phyloP scores from a whole-genome alignment of 148 eudicot genomes.

The Tetragonia tetragonoides region DNA sequence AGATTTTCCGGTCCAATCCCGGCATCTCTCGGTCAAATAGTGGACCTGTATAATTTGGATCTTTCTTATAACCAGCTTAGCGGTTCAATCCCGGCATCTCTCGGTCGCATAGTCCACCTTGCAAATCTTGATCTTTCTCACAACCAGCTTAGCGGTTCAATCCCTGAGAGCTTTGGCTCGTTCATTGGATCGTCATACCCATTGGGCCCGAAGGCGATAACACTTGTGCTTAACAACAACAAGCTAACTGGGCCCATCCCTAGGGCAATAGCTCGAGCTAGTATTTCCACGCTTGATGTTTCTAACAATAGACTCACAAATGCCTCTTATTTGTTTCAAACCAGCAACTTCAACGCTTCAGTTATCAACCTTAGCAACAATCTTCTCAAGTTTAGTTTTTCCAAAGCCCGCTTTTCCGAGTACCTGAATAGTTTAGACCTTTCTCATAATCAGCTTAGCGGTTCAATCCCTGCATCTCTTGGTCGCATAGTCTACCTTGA shows the following conservation, averaged over 20 bases:
- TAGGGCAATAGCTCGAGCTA: background rate
- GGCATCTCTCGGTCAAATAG: background rate
- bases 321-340: slow-evolving; percentile 32
- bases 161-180: slow-evolving; percentile 34
- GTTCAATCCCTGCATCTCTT: slow-evolving; percentile 23
- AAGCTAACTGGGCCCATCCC: slow-evolving; percentile 35
- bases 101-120: slow-evolving; percentile 1
- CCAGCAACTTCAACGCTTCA: slow-evolving; percentile 14
- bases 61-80: slow-evolving; percentile 35
- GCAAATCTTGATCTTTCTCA: slow-evolving; percentile 25
- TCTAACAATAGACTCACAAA: slow-evolving; percentile 30
- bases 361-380: no score
- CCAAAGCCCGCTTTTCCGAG: no score
- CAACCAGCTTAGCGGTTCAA: slow-evolving; percentile 36
- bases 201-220: background rate
- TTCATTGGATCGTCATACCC: no score
- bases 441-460: slow-evolving; percentile 35
- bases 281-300: slow-evolving; percentile 10
- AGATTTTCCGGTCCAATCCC: slow-evolving; percentile 29
- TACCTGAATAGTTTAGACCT: slow-evolving; percentile 23
- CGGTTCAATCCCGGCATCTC: slow-evolving; percentile 29
- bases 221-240: slow-evolving; percentile 2
- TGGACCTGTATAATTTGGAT: slow-evolving; percentile 19
- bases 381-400: no score
- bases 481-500: slow-evolving; percentile 6